Conservation (phyloP, 2,329 filamentous ascomycete species). For the Aspergillus aculeatus region DNA sequence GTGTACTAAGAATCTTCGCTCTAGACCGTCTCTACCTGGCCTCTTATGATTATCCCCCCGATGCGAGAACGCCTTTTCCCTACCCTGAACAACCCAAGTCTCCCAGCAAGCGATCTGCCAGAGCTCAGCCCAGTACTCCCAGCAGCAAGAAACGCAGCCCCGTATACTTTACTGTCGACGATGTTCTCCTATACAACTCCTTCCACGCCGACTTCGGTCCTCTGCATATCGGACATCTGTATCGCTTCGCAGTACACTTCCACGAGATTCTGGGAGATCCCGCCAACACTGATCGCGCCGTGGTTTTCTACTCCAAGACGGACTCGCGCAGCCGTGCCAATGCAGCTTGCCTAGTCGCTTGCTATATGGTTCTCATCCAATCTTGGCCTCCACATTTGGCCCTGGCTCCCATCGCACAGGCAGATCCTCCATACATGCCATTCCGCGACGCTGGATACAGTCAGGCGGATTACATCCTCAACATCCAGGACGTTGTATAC, state of each 20-base stretch:
- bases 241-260: slow-evolving; percentile 92
- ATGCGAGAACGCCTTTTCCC: slow-evolving; percentile 79
- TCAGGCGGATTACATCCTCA: slow-evolving; percentile 93
- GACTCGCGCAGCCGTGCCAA: slow-evolving; percentile 88
- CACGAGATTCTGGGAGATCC: slow-evolving; percentile 92
- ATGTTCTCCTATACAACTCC: slow-evolving; percentile 90
- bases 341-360: slow-evolving; percentile 89
- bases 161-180: slow-evolving; percentile 94
- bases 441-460: slow-evolving; percentile 98
- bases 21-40: slow-evolving; percentile 92
- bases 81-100: slow-evolving; percentile 66
- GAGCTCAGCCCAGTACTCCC: slow-evolving; percentile 60
- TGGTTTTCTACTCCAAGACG: slow-evolving; percentile 94
- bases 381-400: slow-evolving; percentile 96
- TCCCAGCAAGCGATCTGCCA: slow-evolving; percentile 72
- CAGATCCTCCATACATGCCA: slow-evolving; percentile 96
- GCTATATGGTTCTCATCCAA: slow-evolving; percentile 98
- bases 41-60: slow-evolving; percentile 80
- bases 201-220: slow-evolving; percentile 99
- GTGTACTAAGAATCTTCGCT: slow-evolving; percentile 6
- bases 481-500: slow-evolving; percentile 95
- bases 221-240: slow-evolving; percentile 93
- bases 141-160: slow-evolving; percentile 60
- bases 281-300: slow-evolving; percentile 82
- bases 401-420: slow-evolving; percentile 90